Percentiles rank a stretch among this genome's conserved stretches.
Evolutionary conservation across 2,329 filamentous ascomycete genomes (phyloP).

Genomic region (Graphilbum fragrans): DNA sequence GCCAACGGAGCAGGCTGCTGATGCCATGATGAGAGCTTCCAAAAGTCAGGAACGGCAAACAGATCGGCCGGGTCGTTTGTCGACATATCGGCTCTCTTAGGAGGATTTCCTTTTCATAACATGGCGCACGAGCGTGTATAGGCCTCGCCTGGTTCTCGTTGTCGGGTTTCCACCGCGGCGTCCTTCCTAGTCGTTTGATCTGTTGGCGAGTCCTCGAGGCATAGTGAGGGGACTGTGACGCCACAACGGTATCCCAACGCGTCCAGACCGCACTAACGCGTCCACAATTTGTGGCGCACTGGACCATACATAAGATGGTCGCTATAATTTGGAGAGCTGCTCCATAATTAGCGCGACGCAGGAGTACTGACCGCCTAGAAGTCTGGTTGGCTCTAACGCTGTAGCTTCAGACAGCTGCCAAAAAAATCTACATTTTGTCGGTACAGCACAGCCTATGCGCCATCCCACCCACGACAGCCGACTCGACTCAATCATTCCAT

Average conservation of each 20-base stretch:
- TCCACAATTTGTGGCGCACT: background rate
- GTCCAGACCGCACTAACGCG: background rate
- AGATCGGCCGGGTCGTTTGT: slow-evolving; percentile 32
- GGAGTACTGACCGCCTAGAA: no score
- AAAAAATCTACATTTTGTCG: no score
- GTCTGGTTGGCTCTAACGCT: no score
- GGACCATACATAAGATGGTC: background rate
- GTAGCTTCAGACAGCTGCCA: no score
- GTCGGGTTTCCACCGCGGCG: no score
- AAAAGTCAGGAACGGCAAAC: slow-evolving; percentile 53
- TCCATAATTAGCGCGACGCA: no score
- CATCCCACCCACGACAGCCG: background rate
- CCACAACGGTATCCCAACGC: background rate
- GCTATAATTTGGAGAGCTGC: background rate
- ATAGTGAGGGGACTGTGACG: slow-evolving; percentile 1
- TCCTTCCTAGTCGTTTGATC: no score
- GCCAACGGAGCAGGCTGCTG: slow-evolving; percentile 12
- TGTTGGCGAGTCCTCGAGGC: background rate
- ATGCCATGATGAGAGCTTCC: slow-evolving; percentile 40
- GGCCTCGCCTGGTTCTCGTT: no score
- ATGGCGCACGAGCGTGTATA: no score
- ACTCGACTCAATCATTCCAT: no score
- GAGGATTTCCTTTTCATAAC: background rate
- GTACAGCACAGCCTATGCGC: no score
- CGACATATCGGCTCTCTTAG: slow-evolving; percentile 1